These are phyloP conservation scores for Plasmodium gonderi DNA, from an alignment of 169 alveolate genomes.

Conservation along the genomic window DNA sequence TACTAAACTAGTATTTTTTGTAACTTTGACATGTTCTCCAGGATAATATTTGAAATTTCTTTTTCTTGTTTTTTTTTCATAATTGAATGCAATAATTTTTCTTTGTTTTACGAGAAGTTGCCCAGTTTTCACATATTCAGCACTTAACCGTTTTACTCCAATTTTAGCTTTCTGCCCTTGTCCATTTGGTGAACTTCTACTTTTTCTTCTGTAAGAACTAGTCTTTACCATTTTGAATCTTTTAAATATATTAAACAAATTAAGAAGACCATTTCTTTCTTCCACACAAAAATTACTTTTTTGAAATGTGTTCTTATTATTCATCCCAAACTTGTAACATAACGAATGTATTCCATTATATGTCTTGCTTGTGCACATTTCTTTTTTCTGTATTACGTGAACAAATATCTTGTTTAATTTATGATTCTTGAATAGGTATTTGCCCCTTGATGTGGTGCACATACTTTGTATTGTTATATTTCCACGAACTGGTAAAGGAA, in stretches of 20 bases:
- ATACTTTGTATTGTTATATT: no score
- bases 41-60: constrained; percentile 89
- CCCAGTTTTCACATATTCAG: constrained; percentile 89
- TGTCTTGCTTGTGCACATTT: neutral
- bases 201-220: constrained; percentile 88
- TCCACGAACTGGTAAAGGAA: no score
- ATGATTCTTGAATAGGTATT: no score
- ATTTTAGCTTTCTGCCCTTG: constrained; percentile 89
- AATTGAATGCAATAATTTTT: constrained; percentile 83
- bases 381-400: neutral
- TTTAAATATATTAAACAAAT: constrained; percentile 45
- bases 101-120: constrained; percentile 84
- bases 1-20: constrained; percentile 83
- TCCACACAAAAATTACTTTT: neutral
- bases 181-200: constrained; percentile 90
- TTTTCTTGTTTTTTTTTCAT: constrained; percentile 78
- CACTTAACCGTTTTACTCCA: constrained; percentile 87
- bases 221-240: constrained; percentile 88
- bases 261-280: neutral
- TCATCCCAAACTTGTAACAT: neutral
- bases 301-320: neutral
- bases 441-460: no score
- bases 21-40: constrained; percentile 85
- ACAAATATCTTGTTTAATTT: no score
- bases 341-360: neutral